phyloP scores from a whole-genome alignment of 139 green algal species.

The Coelastrella sp. region DNA sequence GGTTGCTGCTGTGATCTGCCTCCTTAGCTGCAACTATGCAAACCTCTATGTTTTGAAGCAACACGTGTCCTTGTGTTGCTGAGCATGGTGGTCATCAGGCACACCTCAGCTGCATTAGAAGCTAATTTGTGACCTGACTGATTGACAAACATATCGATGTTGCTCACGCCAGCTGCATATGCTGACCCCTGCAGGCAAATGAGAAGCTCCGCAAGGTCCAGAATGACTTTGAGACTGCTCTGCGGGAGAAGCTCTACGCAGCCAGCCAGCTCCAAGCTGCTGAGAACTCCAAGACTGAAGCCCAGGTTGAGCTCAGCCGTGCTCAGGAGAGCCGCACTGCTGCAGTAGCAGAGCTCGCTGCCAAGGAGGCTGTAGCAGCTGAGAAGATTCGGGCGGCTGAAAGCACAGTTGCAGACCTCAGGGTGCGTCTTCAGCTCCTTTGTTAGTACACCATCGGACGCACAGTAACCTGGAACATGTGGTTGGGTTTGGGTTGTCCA shows the following conservation, averaged over 20 bases:
- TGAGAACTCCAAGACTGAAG: not conserved
- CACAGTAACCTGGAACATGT: too few species aligned
- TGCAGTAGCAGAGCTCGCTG: not conserved
- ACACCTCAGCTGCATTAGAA: too few species aligned
- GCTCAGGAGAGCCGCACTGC: constrained; percentile 6
- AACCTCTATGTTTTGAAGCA: not conserved
- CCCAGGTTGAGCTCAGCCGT: not conserved
- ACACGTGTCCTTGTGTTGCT: too few species aligned
- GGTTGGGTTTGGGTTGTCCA: too few species aligned
- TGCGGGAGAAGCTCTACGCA: constrained; percentile 17
- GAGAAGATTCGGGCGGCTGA: constrained; percentile 35
- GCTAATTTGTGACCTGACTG: too few species aligned
- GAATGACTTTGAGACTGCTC: not conserved
- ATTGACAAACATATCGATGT: too few species aligned
- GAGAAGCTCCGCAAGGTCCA: not conserved
- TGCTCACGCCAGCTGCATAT: not conserved
- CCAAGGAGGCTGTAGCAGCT: constrained; percentile 2
- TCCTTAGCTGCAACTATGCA: too few species aligned
- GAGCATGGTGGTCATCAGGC: too few species aligned
- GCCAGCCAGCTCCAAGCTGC: not conserved
- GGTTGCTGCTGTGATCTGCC: not conserved
- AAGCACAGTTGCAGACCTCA: not conserved
- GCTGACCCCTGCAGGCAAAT: not conserved
- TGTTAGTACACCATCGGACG: too few species aligned
- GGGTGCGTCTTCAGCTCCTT: not conserved